Evolutionary conservation across 139 green algal genomes (phyloP).

Genomic region (Picochlorum sp.): DNA sequence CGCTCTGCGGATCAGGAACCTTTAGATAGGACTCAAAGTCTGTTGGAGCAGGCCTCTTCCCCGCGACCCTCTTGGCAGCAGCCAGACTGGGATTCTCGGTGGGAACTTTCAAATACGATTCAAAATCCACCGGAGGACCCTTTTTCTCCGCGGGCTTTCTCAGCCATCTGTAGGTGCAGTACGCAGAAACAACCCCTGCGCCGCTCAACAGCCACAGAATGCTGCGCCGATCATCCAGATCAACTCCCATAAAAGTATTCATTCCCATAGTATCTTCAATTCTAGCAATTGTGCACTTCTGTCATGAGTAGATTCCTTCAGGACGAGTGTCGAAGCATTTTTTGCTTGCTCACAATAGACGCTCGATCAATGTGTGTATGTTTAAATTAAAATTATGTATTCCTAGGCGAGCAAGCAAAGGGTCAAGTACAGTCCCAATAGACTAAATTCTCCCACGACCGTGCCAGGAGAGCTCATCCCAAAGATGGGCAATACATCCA

Average conservation of each 20-base stretch:
- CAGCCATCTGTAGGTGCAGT: not conserved
- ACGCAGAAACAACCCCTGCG: too few species aligned
- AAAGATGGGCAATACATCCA: slow-evolving; percentile 78
- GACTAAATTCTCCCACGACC: slow-evolving; percentile 52
- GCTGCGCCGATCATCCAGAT: too few species aligned
- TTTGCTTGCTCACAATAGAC: too few species aligned
- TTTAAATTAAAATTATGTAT: too few species aligned
- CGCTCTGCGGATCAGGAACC: not conserved
- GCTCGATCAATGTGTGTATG: too few species aligned
- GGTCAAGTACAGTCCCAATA: slow-evolving; percentile 9
- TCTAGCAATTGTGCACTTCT: too few species aligned
- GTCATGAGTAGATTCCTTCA: too few species aligned
- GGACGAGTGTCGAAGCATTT: too few species aligned
- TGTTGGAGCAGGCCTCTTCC: slow-evolving; percentile 7
- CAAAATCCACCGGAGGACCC: slow-evolving; percentile 14
- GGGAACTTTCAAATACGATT: slow-evolving; percentile 21
- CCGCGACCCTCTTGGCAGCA: not conserved
- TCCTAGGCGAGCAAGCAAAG: slow-evolving; percentile 15
- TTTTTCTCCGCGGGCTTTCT: not conserved
- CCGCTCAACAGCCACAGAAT: too few species aligned
- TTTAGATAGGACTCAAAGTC: slow-evolving; percentile 12
- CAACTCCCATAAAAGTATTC: too few species aligned
- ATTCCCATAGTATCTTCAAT: too few species aligned
- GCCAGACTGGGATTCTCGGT: slow-evolving; percentile 1
- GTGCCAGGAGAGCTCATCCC: slow-evolving; percentile 61